A percentile compares a stretch with the other conserved stretches of the same genome.
Evolutionary conservation across 148 eudicot genomes (phyloP).

Genomic region (Heliosperma pusillum): DNA sequence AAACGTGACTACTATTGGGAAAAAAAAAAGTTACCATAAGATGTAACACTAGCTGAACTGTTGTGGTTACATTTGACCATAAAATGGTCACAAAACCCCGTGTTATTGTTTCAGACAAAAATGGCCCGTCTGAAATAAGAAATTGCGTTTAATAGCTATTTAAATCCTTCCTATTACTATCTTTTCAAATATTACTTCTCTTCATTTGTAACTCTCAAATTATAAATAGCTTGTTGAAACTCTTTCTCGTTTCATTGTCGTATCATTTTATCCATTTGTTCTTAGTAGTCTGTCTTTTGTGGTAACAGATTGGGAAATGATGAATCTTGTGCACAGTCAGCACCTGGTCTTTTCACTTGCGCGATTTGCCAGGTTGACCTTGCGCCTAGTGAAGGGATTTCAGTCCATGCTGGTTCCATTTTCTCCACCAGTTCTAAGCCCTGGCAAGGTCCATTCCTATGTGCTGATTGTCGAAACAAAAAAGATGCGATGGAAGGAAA

Average conservation of each 20-base stretch:
- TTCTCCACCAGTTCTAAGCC: slow-evolving; percentile 80
- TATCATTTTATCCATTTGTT: background rate
- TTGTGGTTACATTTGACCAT: too few relatives aligned
- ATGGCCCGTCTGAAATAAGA: too few relatives aligned
- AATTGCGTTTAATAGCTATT: too few relatives aligned
- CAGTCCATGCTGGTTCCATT: slow-evolving; percentile 87
- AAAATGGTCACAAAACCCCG: too few relatives aligned
- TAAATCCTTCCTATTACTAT: too few relatives aligned
- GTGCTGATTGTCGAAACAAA: slow-evolving; percentile 69
- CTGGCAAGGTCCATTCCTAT: slow-evolving; percentile 93
- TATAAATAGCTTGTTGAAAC: background rate
- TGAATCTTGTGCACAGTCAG: slow-evolving; percentile 36
- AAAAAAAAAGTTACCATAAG: too few relatives aligned
- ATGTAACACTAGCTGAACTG: too few relatives aligned
- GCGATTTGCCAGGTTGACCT: slow-evolving; percentile 79
- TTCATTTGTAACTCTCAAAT: background rate
- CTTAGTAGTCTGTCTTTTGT: background rate
- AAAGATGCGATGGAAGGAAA: slow-evolving; percentile 98
- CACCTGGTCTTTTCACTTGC: slow-evolving; percentile 55
- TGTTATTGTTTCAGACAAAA: too few relatives aligned
- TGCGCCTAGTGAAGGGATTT: slow-evolving; percentile 73
- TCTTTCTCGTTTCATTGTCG: too few relatives aligned
- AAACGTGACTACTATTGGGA: too few relatives aligned
- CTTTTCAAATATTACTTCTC: background rate
- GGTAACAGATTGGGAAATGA: slow-evolving; percentile 64